Evolutionary conservation across 768 basidiomycete species (phyloP), one percentile per base, ranked within the genome.

Genomic region (Pisolithus sp.): DNA sequence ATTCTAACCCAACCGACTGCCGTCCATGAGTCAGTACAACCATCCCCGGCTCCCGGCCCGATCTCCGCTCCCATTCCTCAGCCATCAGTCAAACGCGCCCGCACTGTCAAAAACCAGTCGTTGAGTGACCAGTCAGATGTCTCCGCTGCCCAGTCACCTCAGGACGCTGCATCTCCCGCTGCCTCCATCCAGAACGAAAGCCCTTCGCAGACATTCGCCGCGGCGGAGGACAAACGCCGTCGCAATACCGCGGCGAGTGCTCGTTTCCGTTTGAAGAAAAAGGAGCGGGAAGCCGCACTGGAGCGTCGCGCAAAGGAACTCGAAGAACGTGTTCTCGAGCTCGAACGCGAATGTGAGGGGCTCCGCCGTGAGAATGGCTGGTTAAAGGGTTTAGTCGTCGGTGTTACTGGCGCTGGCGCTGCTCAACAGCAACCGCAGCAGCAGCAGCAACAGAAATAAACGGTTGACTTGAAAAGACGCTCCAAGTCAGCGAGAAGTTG

Each of bases 221-320:
- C 84, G 5, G 68, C 85, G 0, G 93, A 95, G 68, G 93, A 95
- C 69, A 95, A 95, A 65, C 85, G 93, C n/a, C 79, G 92, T 52
- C 75, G 93, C 43, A 96, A 96, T 66, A 96, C 93, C 0, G 90
- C 90, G 1, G 93, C 93, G 0, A 91, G 88, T 49, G 93, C 93
- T 30, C 87, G 93, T 7, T 96, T 96, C 77, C 80, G 93, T 53
- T 69, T 92, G 62, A 96, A 95, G 79, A 96, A 96, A 77, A 96
- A 96, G 75, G 91, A 94, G 69, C 78, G 93, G 13, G 93, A 96
- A 71, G 85, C 82, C 2, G 93, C 93, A 15, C 74, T 95, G 20
- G 93, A 95, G 70, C 78, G 76, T 40, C 84, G 82, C 60, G 82
- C 88, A 15, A 92, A 91, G 72, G 91, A 94, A 63, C 76, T 95